Evolutionary conservation across 495 filamentous ascomycete genomes (phyloP).

Genomic region (Penicillium odoratum): DNA sequence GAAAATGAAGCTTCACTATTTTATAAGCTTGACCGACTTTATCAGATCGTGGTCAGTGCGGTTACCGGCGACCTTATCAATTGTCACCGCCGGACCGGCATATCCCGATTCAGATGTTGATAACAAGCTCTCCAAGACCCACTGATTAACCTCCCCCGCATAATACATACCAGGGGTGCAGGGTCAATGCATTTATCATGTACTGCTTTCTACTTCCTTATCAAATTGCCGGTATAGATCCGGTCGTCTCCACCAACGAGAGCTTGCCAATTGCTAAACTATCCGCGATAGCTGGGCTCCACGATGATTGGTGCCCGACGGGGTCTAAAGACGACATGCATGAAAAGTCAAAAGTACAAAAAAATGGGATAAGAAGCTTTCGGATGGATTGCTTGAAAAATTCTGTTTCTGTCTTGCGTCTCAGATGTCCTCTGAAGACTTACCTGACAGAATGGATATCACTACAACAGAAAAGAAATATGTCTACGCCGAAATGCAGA

Average conservation of each 20-base stretch:
- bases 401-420: background rate
- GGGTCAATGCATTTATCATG: background rate
- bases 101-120: background rate
- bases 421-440: constrained; percentile 1
- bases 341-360: constrained; percentile 2
- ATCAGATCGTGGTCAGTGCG: background rate
- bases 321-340: constrained; percentile 5
- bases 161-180: background rate
- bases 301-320: constrained; percentile 7
- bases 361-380: background rate
- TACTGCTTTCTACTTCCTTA: background rate
- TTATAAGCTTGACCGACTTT: constrained; percentile 3
- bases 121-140: background rate
- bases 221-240: background rate
- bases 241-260: constrained; percentile 5
- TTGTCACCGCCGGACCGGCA: constrained; percentile 4
- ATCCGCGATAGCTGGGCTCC: constrained; percentile 3
- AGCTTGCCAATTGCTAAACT: background rate
- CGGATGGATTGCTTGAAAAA: background rate
- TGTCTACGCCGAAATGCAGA: constrained; percentile 10
- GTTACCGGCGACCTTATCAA: background rate
- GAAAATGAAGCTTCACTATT: background rate
- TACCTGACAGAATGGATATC: background rate
- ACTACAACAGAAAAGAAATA: constrained; percentile 1
- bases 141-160: constrained; percentile 2